A percentile compares a stretch with the other conserved stretches of the same genome.
phyloP scores from a whole-genome alignment of 495 filamentous ascomycete genomes.

The Penicillium argentinense region DNA sequence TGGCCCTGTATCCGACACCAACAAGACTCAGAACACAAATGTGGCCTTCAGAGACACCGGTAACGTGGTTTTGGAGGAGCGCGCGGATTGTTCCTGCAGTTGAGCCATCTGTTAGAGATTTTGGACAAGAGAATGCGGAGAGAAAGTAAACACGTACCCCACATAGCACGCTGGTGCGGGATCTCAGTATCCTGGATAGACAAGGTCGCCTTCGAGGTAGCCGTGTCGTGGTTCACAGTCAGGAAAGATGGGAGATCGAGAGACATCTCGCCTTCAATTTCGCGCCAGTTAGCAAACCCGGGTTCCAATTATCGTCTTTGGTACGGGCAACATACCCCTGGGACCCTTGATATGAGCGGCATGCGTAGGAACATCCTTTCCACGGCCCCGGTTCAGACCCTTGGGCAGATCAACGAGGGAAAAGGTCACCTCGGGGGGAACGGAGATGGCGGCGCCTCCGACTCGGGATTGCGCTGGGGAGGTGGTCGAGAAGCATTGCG shows the following conservation, averaged over 20 bases:
- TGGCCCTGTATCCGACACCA: constrained; percentile 95
- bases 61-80: constrained; percentile 84
- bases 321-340: constrained; percentile 51
- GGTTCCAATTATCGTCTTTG: not conserved
- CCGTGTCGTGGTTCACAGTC: constrained; percentile 62
- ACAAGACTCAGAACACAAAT: constrained; percentile 87
- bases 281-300: constrained; percentile 2
- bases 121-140: not conserved
- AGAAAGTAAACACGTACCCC: constrained; percentile 66
- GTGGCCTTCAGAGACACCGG: constrained; percentile 94
- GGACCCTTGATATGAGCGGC: constrained; percentile 71
- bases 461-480: constrained; percentile 71
- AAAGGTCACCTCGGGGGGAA: constrained; percentile 81
- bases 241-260: constrained; percentile 73
- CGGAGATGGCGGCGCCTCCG: constrained; percentile 74
- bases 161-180: constrained; percentile 89
- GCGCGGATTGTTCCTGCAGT: constrained; percentile 77
- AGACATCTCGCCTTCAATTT: constrained; percentile 62
- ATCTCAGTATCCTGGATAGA: constrained; percentile 60
- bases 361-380: constrained; percentile 55
- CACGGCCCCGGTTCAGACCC: constrained; percentile 45
- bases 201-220: constrained; percentile 59
- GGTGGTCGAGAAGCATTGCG: constrained; percentile 72
- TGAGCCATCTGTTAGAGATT: constrained; percentile 12
- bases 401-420: constrained; percentile 59